Conservation (phyloP, 352 stramenopile species). For the Globisporangium irregulare region DNA sequence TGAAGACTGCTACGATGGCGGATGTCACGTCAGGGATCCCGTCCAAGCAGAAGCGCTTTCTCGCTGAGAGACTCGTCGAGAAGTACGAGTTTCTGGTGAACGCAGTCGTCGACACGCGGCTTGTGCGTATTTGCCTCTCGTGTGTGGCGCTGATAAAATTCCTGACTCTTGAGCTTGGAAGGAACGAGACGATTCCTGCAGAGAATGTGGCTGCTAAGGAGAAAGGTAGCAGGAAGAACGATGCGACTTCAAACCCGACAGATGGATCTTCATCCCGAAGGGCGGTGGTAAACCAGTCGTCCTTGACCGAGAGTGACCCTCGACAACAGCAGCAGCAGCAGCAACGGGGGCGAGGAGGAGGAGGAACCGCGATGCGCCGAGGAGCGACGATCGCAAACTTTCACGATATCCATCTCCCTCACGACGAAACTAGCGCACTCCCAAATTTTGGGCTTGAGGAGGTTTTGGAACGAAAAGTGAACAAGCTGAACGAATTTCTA, state of each 20-base stretch:
- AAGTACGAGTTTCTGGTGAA: constrained; percentile 76
- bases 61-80: constrained; percentile 46
- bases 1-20: neutral
- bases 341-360: neutral
- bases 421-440: neutral
- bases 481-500: constrained; percentile 31
- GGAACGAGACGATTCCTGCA: constrained; percentile 8
- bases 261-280: constrained; percentile 10
- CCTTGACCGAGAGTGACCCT: constrained; percentile 3
- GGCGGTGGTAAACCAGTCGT: constrained; percentile 10
- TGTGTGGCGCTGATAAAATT: constrained; percentile 65
- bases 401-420: neutral
- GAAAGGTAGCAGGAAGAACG: neutral
- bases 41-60: constrained; percentile 28
- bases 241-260: neutral
- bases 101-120: constrained; percentile 55
- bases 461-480: neutral
- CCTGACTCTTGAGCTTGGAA: constrained; percentile 39
- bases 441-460: constrained; percentile 1
- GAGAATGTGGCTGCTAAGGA: neutral
- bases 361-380: neutral
- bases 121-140: constrained; percentile 51
- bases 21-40: constrained; percentile 25
- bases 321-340: neutral
- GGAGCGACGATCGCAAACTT: constrained; percentile 3